Conservation (phyloP, 768 basidiomycete genomes). For the Tubosaeta sp. region DNA sequence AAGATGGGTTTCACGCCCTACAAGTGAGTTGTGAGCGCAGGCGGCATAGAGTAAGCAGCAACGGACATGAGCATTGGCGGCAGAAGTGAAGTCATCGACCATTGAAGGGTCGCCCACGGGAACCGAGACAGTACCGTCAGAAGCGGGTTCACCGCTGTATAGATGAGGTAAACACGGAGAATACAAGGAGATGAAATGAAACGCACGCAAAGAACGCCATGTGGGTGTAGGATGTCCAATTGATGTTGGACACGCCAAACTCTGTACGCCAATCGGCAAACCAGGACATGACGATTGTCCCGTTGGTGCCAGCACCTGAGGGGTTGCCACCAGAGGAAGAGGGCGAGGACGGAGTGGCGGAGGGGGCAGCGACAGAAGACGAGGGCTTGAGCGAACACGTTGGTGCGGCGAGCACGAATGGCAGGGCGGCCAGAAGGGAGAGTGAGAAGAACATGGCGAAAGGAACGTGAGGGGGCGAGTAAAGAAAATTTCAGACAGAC, state of each 20-base stretch:
- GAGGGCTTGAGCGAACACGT: conserved; percentile 17
- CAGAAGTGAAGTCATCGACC: conserved; percentile 19
- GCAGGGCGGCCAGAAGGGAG: conserved; percentile 20
- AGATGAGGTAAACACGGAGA: background rate
- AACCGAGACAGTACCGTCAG: conserved; percentile 11
- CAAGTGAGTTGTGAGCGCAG: background rate
- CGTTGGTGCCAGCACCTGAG: conserved; percentile 22
- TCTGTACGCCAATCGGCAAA: conserved; percentile 63
- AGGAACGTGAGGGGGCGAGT: conserved; percentile 15
- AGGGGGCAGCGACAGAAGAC: background rate
- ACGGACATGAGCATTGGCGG: conserved; percentile 27
- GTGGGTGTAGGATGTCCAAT: conserved; percentile 65
- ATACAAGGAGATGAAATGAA: accelerated
- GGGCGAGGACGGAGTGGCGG: background rate
- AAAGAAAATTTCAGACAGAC: background rate
- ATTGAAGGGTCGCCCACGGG: conserved; percentile 1
- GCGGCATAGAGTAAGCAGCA: background rate
- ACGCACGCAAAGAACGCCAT: conserved; percentile 60
- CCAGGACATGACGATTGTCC: conserved; percentile 56
- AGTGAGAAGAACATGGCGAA: conserved; percentile 21
- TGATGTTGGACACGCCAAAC: conserved; percentile 46
- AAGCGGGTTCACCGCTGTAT: conserved; percentile 22
- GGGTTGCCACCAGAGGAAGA: conserved; percentile 12
- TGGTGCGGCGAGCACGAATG: conserved; percentile 28
- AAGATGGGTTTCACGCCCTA: conserved; percentile 55